Conservation (phyloP, 139 green algal genomes). For the Volvox reticuliferus region DNA sequence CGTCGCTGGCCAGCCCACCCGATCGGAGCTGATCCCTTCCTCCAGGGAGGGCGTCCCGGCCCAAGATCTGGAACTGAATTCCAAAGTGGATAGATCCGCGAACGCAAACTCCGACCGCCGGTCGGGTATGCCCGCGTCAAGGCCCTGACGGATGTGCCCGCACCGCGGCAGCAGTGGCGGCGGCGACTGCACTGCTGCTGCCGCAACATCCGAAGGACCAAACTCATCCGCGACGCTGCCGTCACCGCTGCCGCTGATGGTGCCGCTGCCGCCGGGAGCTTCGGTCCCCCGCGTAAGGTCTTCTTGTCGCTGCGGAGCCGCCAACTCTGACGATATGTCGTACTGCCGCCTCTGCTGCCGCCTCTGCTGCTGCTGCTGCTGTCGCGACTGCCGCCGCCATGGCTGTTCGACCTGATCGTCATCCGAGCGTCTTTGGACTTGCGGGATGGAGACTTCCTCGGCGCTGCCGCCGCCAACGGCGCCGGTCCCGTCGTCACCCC, state of each 20-base stretch:
- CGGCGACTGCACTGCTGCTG: neutral
- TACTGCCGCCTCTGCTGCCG: neutral
- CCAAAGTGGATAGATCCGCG: neutral
- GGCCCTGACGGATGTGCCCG: neutral
- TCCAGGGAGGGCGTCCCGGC: neutral
- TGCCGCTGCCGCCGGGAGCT: neutral
- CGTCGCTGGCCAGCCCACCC: neutral
- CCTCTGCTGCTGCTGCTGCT: neutral
- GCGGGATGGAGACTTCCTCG: too few species aligned
- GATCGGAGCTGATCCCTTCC: neutral
- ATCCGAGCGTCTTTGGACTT: too few species aligned
- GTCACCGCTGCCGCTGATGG: neutral
- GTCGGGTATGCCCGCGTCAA: constrained; percentile 3
- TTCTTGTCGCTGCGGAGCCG: neutral
- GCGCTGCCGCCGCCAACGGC: too few species aligned
- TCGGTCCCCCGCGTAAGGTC: too few species aligned
- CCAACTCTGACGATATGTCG: neutral
- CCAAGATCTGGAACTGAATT: neutral
- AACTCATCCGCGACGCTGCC: neutral
- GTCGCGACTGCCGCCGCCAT: neutral
- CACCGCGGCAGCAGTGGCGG: too few species aligned
- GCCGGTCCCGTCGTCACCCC: neutral
- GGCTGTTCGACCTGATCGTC: neutral
- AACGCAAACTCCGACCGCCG: neutral
- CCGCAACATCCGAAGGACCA: neutral